A percentile compares a stretch with the other conserved stretches of the same genome.
Conservation (phyloP, 2,329 filamentous ascomycete genomes). For the Colletotrichum brevisporum region DNA sequence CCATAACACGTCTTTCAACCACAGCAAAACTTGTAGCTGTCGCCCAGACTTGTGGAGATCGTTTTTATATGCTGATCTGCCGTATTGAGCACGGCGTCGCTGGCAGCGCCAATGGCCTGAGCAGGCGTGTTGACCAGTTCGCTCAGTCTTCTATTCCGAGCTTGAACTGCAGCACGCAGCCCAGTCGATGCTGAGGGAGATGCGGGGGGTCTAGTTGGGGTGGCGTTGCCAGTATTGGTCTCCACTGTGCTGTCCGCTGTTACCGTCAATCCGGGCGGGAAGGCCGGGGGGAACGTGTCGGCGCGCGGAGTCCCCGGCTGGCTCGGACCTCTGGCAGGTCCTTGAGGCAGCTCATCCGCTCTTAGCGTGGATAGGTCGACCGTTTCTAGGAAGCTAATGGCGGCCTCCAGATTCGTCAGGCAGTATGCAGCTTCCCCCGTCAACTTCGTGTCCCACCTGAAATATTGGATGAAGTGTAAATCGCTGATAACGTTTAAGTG, state of each 20-base stretch:
- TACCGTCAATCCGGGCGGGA: constrained; percentile 60
- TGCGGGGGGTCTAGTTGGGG: constrained; percentile 52
- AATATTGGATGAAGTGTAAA: constrained; percentile 92
- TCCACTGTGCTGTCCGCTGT: constrained; percentile 49
- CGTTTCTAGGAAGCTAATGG: constrained; percentile 93
- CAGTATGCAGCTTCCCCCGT: constrained; percentile 97
- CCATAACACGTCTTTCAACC: no score
- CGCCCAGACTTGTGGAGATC: constrained; percentile 90
- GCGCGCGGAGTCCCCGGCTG: constrained; percentile 63
- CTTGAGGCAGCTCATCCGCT: constrained; percentile 81
- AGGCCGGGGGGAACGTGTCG: constrained; percentile 72
- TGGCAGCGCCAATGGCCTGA: constrained; percentile 84
- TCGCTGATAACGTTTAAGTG: constrained; percentile 93
- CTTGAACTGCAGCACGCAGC: constrained; percentile 62
- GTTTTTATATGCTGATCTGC: constrained; percentile 94
- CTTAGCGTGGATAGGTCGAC: constrained; percentile 92
- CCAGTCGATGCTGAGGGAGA: constrained; percentile 52
- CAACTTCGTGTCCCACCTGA: constrained; percentile 87
- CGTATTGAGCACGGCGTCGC: constrained; percentile 87
- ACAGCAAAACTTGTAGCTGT: constrained; percentile 96
- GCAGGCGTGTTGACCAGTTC: constrained; percentile 89
- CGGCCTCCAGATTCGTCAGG: constrained; percentile 94
- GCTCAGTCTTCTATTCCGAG: constrained; percentile 83
- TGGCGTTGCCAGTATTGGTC: constrained; percentile 49
- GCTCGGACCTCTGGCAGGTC: constrained; percentile 70